Base-by-base conservation (phyloP, 306 rosid species). In the Hippophae tibetana region DNA sequence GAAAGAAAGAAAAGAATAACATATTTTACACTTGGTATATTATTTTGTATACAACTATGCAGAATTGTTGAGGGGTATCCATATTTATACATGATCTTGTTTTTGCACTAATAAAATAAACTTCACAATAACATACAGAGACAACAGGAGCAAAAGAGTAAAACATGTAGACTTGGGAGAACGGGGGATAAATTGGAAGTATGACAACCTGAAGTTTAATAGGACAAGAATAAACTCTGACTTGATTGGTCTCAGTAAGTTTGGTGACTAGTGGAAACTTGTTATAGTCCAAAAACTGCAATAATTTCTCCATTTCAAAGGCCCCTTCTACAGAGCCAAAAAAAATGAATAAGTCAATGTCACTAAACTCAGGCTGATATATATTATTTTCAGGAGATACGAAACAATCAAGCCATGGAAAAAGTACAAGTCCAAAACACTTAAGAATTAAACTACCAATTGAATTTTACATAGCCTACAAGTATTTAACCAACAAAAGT, bases 181-280 rank as follows among this genome's bases (percentile, higher is more conserved):
- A 51, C n/a, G 42, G 27, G 26, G 43, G 47, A 13, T 7, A 49
- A 43, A 55, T 43, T 12, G 63, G 18, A 76, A 9, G 64, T 58
- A 71, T 62, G 56, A 56, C 43, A 59, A 90, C 96, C 96, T 92
- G 96, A 71, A 71, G 88, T 80, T 88, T 80, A 71, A 85, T 58
- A 47, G 95, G 90, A 74, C 90, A 78, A 49, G 95, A 71, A 70
- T 85, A 88, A 69, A 88, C 85, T 69, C 71, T 81, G 59, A 74
- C 58, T 61, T 95, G 78, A 74, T 88, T 88, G 45, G 57, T 74
- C 68, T 92, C 96, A 6, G 96, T 85, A 75, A 92, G 69, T 69
- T 69, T 78, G 26, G 80, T 86, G 70, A 92, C 82, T 58, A 92
- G 76, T 3, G 99, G 95, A 73, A 92, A 82, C 83, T 92, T 84